These are phyloP conservation scores for Diaporthe ampelina DNA, from an alignment of 2,329 filamentous ascomycete species.

Conservation along the genomic window DNA sequence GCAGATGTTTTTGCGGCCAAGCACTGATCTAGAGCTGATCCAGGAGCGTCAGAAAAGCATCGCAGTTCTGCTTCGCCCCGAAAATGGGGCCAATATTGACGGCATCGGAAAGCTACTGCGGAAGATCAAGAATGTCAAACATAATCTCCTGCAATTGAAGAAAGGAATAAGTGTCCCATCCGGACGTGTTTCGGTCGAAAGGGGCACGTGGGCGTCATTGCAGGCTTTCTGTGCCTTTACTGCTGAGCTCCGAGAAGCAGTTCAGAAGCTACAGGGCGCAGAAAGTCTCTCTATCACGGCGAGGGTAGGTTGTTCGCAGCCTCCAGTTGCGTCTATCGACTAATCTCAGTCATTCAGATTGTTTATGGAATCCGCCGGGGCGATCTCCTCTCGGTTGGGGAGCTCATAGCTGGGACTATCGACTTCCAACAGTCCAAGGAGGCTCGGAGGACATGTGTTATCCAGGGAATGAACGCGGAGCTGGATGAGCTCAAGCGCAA, in stretches of 20 bases:
- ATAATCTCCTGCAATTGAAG: slow-evolving; percentile 76
- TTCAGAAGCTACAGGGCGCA: slow-evolving; percentile 69
- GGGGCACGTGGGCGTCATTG: slow-evolving; percentile 81
- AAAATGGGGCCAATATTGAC: slow-evolving; percentile 72
- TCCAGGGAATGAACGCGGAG: slow-evolving; percentile 76
- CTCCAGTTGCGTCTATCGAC: neutral
- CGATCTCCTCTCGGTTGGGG: slow-evolving; percentile 75
- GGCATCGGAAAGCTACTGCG: slow-evolving; percentile 73
- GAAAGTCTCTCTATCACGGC: slow-evolving; percentile 65
- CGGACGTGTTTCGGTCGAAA: slow-evolving; percentile 67
- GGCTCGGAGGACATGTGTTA: slow-evolving; percentile 80
- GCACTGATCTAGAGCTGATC: slow-evolving; percentile 76
- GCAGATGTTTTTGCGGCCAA: slow-evolving; percentile 87
- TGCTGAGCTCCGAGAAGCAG: slow-evolving; percentile 76
- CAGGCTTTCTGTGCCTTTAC: slow-evolving; percentile 78
- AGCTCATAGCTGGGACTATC: slow-evolving; percentile 79
- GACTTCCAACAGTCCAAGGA: slow-evolving; percentile 84
- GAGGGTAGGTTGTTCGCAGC: slow-evolving; percentile 58
- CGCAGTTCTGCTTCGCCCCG: slow-evolving; percentile 73
- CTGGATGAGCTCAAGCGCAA: slow-evolving; percentile 83
- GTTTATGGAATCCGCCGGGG: slow-evolving; percentile 70
- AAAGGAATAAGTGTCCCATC: slow-evolving; percentile 78
- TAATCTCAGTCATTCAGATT: slow-evolving; percentile 58
- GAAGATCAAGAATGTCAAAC: slow-evolving; percentile 82
- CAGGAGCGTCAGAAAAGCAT: slow-evolving; percentile 80